Conservation (phyloP, 208 protist genomes). For the Blechomonas ayalai region DNA sequence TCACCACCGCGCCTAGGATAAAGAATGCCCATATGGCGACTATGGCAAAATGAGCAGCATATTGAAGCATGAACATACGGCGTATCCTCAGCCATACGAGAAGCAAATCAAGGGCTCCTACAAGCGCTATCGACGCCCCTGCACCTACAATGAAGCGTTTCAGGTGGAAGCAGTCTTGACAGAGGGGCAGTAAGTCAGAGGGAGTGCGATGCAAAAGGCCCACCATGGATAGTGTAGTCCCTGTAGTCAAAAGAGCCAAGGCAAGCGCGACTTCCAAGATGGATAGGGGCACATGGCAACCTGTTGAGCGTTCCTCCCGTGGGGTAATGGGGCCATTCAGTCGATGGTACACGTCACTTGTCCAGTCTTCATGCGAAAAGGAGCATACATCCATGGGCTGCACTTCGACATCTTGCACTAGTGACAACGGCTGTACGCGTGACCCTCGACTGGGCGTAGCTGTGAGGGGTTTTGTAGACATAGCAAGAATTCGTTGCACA, state of each 20-base stretch:
- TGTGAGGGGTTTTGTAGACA: too few relatives aligned
- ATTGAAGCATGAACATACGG: background rate
- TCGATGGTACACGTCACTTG: constrained; percentile 26
- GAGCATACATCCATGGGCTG: constrained; percentile 3
- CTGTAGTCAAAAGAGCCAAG: too few relatives aligned
- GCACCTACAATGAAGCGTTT: constrained; percentile 1
- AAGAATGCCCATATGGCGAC: too few relatives aligned
- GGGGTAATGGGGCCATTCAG: background rate
- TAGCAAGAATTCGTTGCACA: too few relatives aligned
- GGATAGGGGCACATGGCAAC: too few relatives aligned
- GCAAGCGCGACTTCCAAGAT: too few relatives aligned
- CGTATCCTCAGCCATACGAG: constrained; percentile 4
- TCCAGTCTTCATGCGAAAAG: constrained; percentile 24
- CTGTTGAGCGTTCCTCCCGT: too few relatives aligned
- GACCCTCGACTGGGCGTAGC: too few relatives aligned
- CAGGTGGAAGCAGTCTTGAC: background rate
- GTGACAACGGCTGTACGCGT: too few relatives aligned
- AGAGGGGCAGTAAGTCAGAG: background rate
- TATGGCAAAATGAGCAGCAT: constrained; percentile 3
- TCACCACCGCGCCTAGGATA: too few relatives aligned
- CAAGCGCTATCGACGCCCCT: constrained; percentile 4
- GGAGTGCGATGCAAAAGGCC: background rate
- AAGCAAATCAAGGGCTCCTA: constrained; percentile 5
- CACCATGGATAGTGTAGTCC: too few relatives aligned
- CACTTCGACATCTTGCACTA: too few relatives aligned